phyloP scores from a whole-genome alignment of 2,329 filamentous ascomycete genomes.

The Ceratocystis variospora region DNA sequence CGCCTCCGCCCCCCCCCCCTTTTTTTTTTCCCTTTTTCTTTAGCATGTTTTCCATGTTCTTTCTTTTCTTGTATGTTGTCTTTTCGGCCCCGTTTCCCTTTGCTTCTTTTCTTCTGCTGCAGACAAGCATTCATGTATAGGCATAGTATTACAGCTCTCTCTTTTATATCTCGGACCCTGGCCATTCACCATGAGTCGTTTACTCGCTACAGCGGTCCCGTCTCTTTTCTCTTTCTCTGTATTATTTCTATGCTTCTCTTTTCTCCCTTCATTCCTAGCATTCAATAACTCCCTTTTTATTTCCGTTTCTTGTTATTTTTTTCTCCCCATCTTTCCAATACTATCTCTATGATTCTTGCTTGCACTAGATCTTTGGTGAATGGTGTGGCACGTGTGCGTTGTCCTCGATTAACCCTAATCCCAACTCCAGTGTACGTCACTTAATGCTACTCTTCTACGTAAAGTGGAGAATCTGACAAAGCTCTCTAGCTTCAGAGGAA shows the following conservation, averaged over 20 bases:
- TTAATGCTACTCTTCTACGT: too few relatives aligned
- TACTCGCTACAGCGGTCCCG: not conserved
- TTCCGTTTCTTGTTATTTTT: not conserved
- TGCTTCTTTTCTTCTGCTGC: not conserved
- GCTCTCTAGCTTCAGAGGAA: too few relatives aligned
- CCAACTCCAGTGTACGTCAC: too few relatives aligned
- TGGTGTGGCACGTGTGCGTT: too few relatives aligned
- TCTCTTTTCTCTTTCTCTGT: not conserved
- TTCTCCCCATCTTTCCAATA: not conserved
- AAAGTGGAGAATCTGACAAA: too few relatives aligned
- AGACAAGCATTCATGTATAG: not conserved
- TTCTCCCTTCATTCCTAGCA: not conserved
- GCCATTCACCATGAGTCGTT: not conserved
- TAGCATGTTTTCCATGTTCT: not conserved
- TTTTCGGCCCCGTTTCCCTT: not conserved
- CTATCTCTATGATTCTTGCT: not conserved
- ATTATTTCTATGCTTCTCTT: not conserved
- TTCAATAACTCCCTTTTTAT: not conserved
- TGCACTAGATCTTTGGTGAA: too few relatives aligned
- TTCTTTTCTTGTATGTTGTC: not conserved
- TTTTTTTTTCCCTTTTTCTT: not conserved
- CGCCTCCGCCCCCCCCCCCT: not conserved
- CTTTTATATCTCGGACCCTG: not conserved
- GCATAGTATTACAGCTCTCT: not conserved
- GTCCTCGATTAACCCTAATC: too few relatives aligned